These are phyloP conservation scores for Dissoconium aciculare DNA, from an alignment of 2,329 filamentous ascomycete genomes.

Conservation along the genomic window DNA sequence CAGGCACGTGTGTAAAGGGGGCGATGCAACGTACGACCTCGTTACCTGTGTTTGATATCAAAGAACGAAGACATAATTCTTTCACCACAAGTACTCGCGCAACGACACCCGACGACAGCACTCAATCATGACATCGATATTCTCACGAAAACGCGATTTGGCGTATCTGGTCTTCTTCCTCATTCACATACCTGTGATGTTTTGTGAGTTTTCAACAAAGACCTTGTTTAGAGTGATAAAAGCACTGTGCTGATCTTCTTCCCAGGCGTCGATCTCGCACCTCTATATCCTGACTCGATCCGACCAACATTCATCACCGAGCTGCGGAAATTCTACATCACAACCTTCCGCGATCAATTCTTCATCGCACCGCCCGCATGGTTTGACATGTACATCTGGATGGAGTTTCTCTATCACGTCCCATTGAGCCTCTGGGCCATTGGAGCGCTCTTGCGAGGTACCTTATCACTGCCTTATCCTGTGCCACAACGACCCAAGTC, in stretches of 20 bases:
- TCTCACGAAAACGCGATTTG: slow-evolving; percentile 30
- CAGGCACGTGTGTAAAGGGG: no score
- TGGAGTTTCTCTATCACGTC: slow-evolving; percentile 47
- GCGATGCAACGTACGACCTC: no score
- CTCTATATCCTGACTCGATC: slow-evolving; percentile 41
- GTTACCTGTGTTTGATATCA: no score
- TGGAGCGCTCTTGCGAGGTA: slow-evolving; percentile 38
- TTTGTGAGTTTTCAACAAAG: slow-evolving; percentile 34
- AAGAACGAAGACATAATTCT: no score
- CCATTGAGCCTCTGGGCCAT: slow-evolving; percentile 48
- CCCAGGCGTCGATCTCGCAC: slow-evolving; percentile 47
- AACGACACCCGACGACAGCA: no score
- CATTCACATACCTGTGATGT: slow-evolving; percentile 46
- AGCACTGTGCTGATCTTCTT: background rate
- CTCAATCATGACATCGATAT: slow-evolving; percentile 16
- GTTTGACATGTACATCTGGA: slow-evolving; percentile 40
- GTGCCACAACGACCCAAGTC: background rate
- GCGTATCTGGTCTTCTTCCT: slow-evolving; percentile 46
- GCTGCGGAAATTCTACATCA: slow-evolving; percentile 43
- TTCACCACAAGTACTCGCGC: no score
- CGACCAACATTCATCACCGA: slow-evolving; percentile 35
- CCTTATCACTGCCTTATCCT: background rate
- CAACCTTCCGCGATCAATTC: slow-evolving; percentile 43
- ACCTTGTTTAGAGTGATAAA: slow-evolving; percentile 2
- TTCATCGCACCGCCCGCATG: slow-evolving; percentile 44